Evolutionary conservation across 768 basidiomycete genomes (phyloP).

Genomic region (Boletus subcaerulescens): DNA sequence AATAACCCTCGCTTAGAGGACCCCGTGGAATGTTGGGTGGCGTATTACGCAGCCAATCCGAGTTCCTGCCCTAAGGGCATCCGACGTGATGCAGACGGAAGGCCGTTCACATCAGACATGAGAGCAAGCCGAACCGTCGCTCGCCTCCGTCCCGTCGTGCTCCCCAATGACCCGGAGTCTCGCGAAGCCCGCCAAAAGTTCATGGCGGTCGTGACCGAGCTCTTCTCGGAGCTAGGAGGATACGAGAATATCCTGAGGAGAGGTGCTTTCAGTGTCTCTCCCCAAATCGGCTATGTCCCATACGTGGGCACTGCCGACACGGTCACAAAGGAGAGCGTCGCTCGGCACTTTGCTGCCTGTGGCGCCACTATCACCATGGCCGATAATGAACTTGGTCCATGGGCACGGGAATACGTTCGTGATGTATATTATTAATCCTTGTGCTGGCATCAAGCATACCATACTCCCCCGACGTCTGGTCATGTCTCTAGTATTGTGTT

Average conservation of each 20-base stretch:
- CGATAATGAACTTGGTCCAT: conserved; percentile 37
- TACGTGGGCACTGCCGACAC: conserved; percentile 30
- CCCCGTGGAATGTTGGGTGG: conserved; percentile 44
- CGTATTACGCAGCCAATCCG: conserved; percentile 42
- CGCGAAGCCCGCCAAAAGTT: conserved; percentile 38
- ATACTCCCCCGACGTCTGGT: conserved; percentile 23
- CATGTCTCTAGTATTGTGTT: conserved; percentile 22
- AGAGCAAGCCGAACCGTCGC: conserved; percentile 47
- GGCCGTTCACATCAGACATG: conserved; percentile 41
- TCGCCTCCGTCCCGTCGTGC: conserved; percentile 42
- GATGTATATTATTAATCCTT: conserved; percentile 27
- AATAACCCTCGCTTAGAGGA: conserved; percentile 48
- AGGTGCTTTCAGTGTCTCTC: conserved; percentile 34
- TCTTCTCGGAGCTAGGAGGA: conserved; percentile 40
- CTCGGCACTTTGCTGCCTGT: conserved; percentile 41
- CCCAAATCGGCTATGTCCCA: conserved; percentile 29
- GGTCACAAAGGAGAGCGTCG: conserved; percentile 34
- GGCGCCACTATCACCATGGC: conserved; percentile 38
- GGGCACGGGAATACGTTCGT: conserved; percentile 37
- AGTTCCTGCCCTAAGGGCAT: conserved; percentile 49
- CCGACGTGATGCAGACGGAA: conserved; percentile 36
- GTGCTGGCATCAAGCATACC: conserved; percentile 3
- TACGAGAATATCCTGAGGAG: conserved; percentile 39
- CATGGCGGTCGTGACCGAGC: conserved; percentile 37
- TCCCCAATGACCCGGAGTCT: conserved; percentile 32